Percentiles rank a stretch among this genome's conserved stretches.
Conservation (phyloP, 139 green algal species). For the Haematococcus sp. region DNA sequence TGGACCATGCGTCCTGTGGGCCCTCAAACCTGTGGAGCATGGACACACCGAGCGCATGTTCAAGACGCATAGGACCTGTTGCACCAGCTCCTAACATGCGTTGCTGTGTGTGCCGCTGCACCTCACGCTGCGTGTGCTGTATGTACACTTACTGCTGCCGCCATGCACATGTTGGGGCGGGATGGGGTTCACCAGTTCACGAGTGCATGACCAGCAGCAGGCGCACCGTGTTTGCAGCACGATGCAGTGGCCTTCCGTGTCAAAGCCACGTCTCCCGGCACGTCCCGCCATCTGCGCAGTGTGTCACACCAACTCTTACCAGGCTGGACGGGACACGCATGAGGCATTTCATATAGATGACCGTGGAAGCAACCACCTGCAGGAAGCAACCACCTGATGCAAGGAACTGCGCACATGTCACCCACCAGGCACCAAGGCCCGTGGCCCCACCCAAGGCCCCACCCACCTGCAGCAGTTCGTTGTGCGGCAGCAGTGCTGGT, state of each 20-base stretch:
- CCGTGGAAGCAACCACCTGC: too few relatives aligned
- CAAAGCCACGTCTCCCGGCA: slow-evolving; percentile 80
- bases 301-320: too few relatives aligned
- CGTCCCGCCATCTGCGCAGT: slow-evolving; percentile 66
- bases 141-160: not conserved
- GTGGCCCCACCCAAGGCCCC: slow-evolving; percentile 39
- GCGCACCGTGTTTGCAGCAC: slow-evolving; percentile 59
- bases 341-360: too few relatives aligned
- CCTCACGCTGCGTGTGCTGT: not conserved
- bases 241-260: slow-evolving; percentile 74
- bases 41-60: not conserved
- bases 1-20: slow-evolving; percentile 57
- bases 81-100: not conserved
- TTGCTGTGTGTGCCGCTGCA: not conserved
- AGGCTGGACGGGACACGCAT: too few relatives aligned
- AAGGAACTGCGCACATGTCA: too few relatives aligned
- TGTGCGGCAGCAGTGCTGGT: slow-evolving; percentile 67
- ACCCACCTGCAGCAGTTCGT: slow-evolving; percentile 75
- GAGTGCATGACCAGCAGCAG: too few relatives aligned
- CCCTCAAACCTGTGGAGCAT: slow-evolving; percentile 73
- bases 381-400: too few relatives aligned
- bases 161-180: too few relatives aligned
- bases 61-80: slow-evolving; percentile 16
- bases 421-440: not conserved
- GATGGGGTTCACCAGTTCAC: too few relatives aligned